Evolutionary conservation across 768 basidiomycete genomes (phyloP).

Genomic region (Nidularia pulvinata): DNA sequence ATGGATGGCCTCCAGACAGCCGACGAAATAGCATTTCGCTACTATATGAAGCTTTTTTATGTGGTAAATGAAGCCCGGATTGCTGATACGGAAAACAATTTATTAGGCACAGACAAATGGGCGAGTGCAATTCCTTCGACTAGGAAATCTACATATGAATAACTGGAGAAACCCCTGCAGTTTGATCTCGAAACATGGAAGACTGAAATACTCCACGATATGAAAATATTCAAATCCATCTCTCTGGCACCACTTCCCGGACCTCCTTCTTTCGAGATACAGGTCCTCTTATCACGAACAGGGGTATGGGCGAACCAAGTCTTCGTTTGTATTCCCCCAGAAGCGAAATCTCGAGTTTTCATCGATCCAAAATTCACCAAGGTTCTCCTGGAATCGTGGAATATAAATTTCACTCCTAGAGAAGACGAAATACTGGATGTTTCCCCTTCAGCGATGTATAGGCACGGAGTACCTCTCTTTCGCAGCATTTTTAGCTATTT

Average conservation of each 20-base stretch:
- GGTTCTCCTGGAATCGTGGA: conserved; percentile 77
- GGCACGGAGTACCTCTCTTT: conserved; percentile 82
- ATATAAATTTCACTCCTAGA: conserved; percentile 41
- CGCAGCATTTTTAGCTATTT: conserved; percentile 74
- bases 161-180: conserved; percentile 28
- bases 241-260: conserved; percentile 34
- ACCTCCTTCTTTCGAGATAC: conserved; percentile 58
- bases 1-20: conserved; percentile 60
- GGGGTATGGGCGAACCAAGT: conserved; percentile 70
- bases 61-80: conserved; percentile 73
- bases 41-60: conserved; percentile 82
- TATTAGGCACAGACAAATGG: conserved; percentile 78
- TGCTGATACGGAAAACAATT: conserved; percentile 43
- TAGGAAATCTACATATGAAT: not conserved
- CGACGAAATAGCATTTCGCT: conserved; percentile 84
- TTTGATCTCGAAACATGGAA: conserved; percentile 85
- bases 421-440: conserved; percentile 39
- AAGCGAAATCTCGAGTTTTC: conserved; percentile 48
- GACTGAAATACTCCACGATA: conserved; percentile 58
- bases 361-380: conserved; percentile 68
- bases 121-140: conserved; percentile 42
- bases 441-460: conserved; percentile 78
- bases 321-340: conserved; percentile 63
- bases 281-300: conserved; percentile 71
- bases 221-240: conserved; percentile 60